These are phyloP conservation scores for Botrytis medusae DNA, from an alignment of 2,329 filamentous ascomycete species.

Conservation along the genomic window DNA sequence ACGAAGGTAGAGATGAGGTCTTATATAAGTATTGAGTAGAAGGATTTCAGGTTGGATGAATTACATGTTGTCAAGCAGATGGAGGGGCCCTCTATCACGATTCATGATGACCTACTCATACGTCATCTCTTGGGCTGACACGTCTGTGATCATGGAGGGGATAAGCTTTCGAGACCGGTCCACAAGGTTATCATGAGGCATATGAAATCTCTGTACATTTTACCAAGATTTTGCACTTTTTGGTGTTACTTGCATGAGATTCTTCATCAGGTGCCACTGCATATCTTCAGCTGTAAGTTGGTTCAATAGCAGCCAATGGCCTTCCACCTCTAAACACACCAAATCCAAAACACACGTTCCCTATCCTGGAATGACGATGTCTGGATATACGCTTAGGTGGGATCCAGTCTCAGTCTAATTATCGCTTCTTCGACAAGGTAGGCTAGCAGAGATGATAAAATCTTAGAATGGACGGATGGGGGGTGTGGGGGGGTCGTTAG, in stretches of 20 bases:
- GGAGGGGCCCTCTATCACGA: not conserved
- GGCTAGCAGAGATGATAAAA: not conserved
- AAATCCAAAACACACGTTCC: not conserved
- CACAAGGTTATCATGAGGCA: not conserved
- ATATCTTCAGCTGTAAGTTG: not conserved
- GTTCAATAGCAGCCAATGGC: not conserved
- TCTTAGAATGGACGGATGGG: not conserved
- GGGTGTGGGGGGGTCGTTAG: not conserved
- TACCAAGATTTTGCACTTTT: not conserved
- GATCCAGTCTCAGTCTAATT: not conserved
- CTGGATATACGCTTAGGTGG: not conserved
- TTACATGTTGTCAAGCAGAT: not conserved
- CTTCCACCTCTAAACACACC: not conserved
- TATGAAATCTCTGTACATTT: not conserved
- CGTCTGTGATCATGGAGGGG: not conserved
- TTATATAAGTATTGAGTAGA: too few species aligned
- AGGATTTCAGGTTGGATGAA: too few species aligned
- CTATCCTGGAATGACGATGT: not conserved
- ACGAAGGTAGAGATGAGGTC: not conserved
- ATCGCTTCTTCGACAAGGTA: not conserved
- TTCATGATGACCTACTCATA: not conserved
- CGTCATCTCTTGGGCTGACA: constrained; percentile 5
- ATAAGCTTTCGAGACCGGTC: not conserved
- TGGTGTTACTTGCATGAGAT: not conserved
- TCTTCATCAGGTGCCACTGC: not conserved